Base-by-base conservation (phyloP, 2,329 filamentous ascomycete species). In the Ophiostoma populinum region DNA sequence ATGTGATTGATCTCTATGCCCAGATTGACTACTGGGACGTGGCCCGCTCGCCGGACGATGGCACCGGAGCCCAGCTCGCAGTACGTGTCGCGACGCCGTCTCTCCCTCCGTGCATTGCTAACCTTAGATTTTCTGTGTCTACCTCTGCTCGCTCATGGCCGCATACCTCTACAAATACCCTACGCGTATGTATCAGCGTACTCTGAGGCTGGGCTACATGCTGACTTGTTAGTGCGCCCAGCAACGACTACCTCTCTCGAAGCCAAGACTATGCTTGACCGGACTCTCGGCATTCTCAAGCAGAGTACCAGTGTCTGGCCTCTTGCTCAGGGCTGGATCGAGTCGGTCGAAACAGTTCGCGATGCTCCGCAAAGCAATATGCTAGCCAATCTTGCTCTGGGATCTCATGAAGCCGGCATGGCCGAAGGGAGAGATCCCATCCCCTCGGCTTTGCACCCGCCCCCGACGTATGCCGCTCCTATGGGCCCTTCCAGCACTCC, bases 291-390 rank as follows among this genome's bases (percentile, higher is more conserved):
- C 3, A 62, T 67, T 10, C 47, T 67, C 6, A 51, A 53, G 21
- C 58, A 62, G 36, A 63, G 61, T 45, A 58, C 59, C 37, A 51
- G 57, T 21, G 57, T 62, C 7, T 67, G 63, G 63, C 62, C 63
- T 1, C 51, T 67, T 6, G 63, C 63, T 1, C 51, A 52, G 4
- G 56, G 59, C 10, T 67, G 63, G 63, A 53, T 58, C 8, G 57
- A 58, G 2, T 55, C 59, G 0, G 48, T 67, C 2, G 58, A 62
- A 32, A 57, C 55, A 24, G 60, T 63, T 44, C 27, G 35, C 7
- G 55, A 54, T 17, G 50, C 53, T 19, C 59, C 63, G 40, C 53
- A 58, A 5, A 55, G 55, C 34, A 51, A 51, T n/a, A 47, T 53
- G 2, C 47, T 55, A 7, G 49, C 49, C 7, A 32, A 13, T 20